A percentile compares a stretch with the other conserved stretches of the same genome.
phyloP scores from a whole-genome alignment of 495 filamentous ascomycete species.

The Hypoxylon crocopeplum region DNA sequence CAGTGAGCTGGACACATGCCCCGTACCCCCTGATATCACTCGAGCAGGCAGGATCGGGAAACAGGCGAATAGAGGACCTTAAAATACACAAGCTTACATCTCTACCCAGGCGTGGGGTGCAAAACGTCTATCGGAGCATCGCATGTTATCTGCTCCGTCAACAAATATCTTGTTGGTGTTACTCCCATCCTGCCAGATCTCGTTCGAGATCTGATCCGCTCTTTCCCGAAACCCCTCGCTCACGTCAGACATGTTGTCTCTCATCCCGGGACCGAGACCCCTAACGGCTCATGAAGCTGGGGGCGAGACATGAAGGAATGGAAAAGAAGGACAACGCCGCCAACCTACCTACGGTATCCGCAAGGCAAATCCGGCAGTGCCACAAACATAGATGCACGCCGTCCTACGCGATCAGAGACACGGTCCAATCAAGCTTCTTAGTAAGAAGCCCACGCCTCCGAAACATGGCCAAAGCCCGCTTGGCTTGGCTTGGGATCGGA shows the following conservation, averaged over 20 bases:
- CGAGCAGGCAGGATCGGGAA: too few relatives aligned
- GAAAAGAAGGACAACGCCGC: background rate
- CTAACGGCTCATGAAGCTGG: constrained; percentile 27
- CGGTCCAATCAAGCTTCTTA: constrained; percentile 1
- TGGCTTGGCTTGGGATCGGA: too few relatives aligned
- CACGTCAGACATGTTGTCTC: constrained; percentile 15
- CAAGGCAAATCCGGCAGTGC: background rate
- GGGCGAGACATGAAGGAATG: background rate
- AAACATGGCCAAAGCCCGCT: background rate
- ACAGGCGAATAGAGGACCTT: too few relatives aligned
- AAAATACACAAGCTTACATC: too few relatives aligned
- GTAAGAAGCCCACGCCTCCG: background rate
- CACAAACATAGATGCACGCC: too few relatives aligned
- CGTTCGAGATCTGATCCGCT: constrained; percentile 21
- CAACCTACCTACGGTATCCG: background rate
- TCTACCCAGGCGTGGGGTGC: too few relatives aligned
- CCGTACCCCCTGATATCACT: too few relatives aligned
- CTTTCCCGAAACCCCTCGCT: constrained; percentile 15
- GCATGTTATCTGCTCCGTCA: background rate
- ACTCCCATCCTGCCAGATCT: constrained; percentile 21
- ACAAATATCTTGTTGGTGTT: background rate
- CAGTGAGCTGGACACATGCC: too few relatives aligned
- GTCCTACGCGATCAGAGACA: constrained; percentile 23
- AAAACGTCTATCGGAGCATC: too few relatives aligned
- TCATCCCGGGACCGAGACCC: constrained; percentile 30